Percentiles rank a stretch among this genome's conserved stretches.
Conservation (phyloP, 2,329 filamentous ascomycete genomes). For the Lachnellula subtilissima region DNA sequence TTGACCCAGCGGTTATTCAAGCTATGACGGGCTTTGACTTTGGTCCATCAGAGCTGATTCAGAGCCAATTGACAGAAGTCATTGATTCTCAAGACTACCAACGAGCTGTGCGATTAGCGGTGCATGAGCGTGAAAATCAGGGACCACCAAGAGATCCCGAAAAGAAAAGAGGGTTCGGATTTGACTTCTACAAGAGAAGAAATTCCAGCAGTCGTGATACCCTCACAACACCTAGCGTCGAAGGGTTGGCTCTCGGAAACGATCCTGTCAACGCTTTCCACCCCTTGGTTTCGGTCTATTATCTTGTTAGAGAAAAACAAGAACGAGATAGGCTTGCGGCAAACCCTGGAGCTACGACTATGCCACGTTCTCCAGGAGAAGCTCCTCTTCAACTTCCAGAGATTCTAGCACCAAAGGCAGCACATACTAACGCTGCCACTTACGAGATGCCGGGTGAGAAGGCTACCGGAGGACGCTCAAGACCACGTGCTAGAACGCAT, state of each 20-base stretch:
- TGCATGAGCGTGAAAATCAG: constrained; percentile 59
- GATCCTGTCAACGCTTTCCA: constrained; percentile 93
- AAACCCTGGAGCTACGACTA: constrained; percentile 54
- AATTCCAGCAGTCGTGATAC: constrained; percentile 92
- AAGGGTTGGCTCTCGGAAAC: constrained; percentile 74
- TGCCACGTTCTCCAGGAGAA: constrained; percentile 53
- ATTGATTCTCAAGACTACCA: constrained; percentile 94
- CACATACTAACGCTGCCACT: constrained; percentile 77
- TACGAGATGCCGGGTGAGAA: constrained; percentile 90
- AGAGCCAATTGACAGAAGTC: constrained; percentile 73
- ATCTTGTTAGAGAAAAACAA: constrained; percentile 90
- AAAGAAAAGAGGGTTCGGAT: constrained; percentile 79
- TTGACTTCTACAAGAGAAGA: constrained; percentile 94
- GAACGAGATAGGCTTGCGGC: constrained; percentile 63
- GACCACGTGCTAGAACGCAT: constrained; percentile 85
- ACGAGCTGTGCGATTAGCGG: constrained; percentile 67
- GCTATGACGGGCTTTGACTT: constrained; percentile 99
- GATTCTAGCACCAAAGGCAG: constrained; percentile 74
- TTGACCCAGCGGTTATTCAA: constrained; percentile 77
- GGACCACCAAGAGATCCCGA: constrained; percentile 58
- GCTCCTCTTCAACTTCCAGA: constrained; percentile 60
- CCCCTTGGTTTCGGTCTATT: constrained; percentile 89
- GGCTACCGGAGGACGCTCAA: constrained; percentile 74
- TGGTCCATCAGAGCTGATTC: constrained; percentile 79
- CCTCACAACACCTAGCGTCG: constrained; percentile 74